Percentiles rank a stretch among this genome's conserved stretches.
Evolutionary conservation across 2,329 filamentous ascomycete species (phyloP).

Genomic region (Rutstroemia sp.): DNA sequence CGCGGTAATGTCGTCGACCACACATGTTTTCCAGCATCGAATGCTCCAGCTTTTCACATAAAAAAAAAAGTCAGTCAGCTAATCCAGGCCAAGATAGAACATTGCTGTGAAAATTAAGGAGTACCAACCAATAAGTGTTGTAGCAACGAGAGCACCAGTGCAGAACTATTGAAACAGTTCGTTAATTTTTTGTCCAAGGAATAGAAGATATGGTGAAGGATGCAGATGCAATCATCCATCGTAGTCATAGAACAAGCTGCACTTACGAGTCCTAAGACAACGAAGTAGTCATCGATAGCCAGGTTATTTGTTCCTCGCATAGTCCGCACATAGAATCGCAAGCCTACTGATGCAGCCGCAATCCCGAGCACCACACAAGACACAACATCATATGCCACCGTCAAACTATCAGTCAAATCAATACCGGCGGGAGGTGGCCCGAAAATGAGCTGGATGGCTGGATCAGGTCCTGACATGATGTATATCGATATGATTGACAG

Average conservation of each 20-base stretch:
- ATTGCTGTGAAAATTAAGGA: not conserved
- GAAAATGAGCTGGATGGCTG: not conserved
- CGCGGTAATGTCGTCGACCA: constrained; percentile 3
- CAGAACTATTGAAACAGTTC: not conserved
- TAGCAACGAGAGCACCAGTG: not conserved
- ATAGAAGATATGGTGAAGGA: not conserved
- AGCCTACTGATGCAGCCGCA: not conserved
- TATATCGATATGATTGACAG: not conserved
- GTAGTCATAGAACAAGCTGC: not conserved
- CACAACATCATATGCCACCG: not conserved
- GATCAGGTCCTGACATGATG: not conserved
- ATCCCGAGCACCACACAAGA: constrained; percentile 3
- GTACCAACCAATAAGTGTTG: constrained; percentile 1
- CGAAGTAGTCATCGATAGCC: constrained; percentile 3
- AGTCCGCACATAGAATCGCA: constrained; percentile 1
- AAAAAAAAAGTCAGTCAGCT: not conserved
- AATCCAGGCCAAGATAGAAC: not conserved
- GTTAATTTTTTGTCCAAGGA: not conserved
- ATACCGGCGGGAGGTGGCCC: not conserved
- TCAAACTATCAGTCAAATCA: not conserved
- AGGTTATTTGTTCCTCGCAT: not conserved
- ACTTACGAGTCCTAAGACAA: constrained; percentile 2
- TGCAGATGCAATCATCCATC: not conserved
- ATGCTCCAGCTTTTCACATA: constrained; percentile 1
- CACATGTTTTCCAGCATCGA: not conserved